phyloP scores from a whole-genome alignment of 2,329 filamentous ascomycete genomes.

The Paecilomyces variotii region DNA sequence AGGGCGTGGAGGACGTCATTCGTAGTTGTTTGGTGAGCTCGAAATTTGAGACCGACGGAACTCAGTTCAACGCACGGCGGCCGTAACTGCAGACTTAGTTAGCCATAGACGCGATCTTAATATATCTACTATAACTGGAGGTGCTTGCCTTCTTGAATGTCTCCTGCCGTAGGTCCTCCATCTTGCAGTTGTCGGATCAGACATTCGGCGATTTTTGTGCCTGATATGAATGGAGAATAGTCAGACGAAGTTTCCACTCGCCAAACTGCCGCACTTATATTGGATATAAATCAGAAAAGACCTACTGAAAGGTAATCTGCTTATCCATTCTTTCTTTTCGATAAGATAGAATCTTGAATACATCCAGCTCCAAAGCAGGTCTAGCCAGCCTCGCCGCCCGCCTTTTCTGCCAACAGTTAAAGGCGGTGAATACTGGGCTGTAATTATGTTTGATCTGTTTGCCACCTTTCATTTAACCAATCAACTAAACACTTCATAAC shows the following conservation, averaged over 20 bases:
- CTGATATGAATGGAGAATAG: background rate
- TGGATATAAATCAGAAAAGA: background rate
- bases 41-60: slow-evolving; percentile 45
- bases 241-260: background rate
- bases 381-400: slow-evolving; percentile 12
- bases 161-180: slow-evolving; percentile 33
- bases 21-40: slow-evolving; percentile 36
- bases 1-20: slow-evolving; percentile 43
- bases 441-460: background rate
- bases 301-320: background rate
- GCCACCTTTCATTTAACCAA: background rate
- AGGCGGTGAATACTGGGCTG: slow-evolving; percentile 13
- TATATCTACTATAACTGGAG: background rate
- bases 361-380: slow-evolving; percentile 2
- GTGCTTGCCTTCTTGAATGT: slow-evolving; percentile 32
- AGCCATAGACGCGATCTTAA: slow-evolving; percentile 7
- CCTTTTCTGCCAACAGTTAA: slow-evolving; percentile 16
- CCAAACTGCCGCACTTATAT: background rate
- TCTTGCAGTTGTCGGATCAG: slow-evolving; percentile 6
- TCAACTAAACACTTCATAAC: too few relatives aligned
- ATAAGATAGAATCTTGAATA: background rate
- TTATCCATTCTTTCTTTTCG: background rate
- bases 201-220: background rate
- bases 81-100: slow-evolving; percentile 41
- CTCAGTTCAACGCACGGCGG: slow-evolving; percentile 51